Conservation (phyloP, 345 rosid genomes). For the Barbarea vulgaris region DNA sequence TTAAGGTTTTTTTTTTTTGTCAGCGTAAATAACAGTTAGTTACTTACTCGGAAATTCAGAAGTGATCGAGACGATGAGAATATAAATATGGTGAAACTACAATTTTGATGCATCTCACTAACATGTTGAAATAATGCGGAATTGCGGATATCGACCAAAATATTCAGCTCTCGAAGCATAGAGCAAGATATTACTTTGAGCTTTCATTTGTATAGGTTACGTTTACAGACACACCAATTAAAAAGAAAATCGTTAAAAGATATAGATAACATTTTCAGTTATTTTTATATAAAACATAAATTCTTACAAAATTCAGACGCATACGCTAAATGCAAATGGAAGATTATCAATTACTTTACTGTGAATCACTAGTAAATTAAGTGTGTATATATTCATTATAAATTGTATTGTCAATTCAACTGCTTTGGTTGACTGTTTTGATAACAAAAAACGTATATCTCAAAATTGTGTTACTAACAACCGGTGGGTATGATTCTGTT, state of each 20-base stretch:
- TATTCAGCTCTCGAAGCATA: not conserved
- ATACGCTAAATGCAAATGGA: not conserved
- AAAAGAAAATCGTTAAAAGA: too few relatives aligned
- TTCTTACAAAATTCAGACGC: too few relatives aligned
- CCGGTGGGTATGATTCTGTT: conserved; percentile 12
- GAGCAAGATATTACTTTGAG: not conserved
- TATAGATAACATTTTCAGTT: not conserved
- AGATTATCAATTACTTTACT: not conserved
- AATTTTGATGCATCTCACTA: too few relatives aligned
- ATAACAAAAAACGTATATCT: not conserved
- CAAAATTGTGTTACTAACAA: not conserved
- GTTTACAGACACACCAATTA: not conserved
- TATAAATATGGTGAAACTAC: too few relatives aligned
- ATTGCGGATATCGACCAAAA: too few relatives aligned
- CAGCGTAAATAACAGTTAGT: too few relatives aligned
- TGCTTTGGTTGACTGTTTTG: not conserved
- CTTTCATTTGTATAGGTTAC: not conserved
- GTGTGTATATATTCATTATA: not conserved
- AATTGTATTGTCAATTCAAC: not conserved
- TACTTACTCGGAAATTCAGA: too few relatives aligned
- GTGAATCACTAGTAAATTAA: not conserved
- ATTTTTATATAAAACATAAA: too few relatives aligned
- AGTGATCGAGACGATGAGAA: too few relatives aligned
- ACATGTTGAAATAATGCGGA: too few relatives aligned
- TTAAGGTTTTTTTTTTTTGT: too few relatives aligned